These are phyloP conservation scores for Rhizoclosmatium sp. DNA, from an alignment of 192 early-diverging fungal genomes.

Conservation along the genomic window DNA sequence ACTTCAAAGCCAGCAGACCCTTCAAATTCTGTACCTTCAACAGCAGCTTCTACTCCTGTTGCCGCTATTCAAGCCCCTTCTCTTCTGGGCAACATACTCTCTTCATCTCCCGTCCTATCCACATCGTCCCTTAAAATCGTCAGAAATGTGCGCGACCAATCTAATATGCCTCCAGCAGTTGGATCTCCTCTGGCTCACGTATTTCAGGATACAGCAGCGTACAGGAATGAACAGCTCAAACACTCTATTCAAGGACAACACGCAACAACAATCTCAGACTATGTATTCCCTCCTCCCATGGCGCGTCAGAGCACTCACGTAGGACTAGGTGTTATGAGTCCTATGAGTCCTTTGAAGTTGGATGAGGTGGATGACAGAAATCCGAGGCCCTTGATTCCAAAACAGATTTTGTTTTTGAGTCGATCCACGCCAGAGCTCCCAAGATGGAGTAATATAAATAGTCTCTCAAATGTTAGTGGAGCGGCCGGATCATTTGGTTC, in stretches of 20 bases:
- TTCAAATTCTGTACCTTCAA: background rate
- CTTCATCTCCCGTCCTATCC: background rate
- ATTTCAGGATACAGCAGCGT: slow-evolving; percentile 9
- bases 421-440: slow-evolving; percentile 54
- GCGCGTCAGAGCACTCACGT: slow-evolving; percentile 17
- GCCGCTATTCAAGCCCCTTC: too few species aligned
- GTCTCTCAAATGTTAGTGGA: background rate
- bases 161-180: background rate
- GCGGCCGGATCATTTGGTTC: too few species aligned
- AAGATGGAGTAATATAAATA: slow-evolving; percentile 35
- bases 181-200: background rate
- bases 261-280: slow-evolving; percentile 9
- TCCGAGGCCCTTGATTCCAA: slow-evolving; percentile 43
- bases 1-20: background rate
- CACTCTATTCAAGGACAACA: background rate
- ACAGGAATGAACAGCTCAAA: slow-evolving; percentile 5
- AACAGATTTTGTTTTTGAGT: slow-evolving; percentile 49
- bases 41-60: background rate
- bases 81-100: too few species aligned
- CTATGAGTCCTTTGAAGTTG: background rate
- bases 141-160: slow-evolving; percentile 9
- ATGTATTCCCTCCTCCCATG: slow-evolving; percentile 21
- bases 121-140: slow-evolving; percentile 30
- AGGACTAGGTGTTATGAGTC: background rate
- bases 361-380: background rate